Base-by-base conservation (phyloP, 192 early-diverging fungal species). In the Entomortierella lignicola region DNA sequence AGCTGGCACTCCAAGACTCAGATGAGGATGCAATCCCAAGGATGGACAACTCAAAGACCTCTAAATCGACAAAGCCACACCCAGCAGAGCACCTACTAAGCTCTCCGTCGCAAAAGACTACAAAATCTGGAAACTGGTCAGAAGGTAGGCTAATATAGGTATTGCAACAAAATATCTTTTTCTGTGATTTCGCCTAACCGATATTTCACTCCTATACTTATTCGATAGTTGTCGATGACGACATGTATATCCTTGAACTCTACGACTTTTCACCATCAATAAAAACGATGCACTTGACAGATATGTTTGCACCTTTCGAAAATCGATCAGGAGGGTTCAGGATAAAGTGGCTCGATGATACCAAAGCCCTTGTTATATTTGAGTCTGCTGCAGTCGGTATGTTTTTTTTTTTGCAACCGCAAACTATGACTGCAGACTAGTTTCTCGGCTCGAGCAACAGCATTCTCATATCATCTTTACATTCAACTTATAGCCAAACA, bases 271-370 rank as follows among this genome's bases (percentile, higher is more conserved):
- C 92, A 42, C 41, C 86, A 20, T 61, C 85, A 5, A 91, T 92
- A 69, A 91, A 90, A 61, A 91, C 92, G 10, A 82, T 88, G 53
- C 88, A 93, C 66, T 68, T 93, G 21, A 85, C 90, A 39, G 85
- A 87, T 18, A 91, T 93, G 51, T 92, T 92, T 77, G 64, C 84
- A 50, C 77, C 88, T 20, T 89, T 85, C 51, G 87, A 89, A 66
- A 80, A 84, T 47, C 77, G 84, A 53, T 82, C 88, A 50, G 90
- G 90, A 55, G 90, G 90, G 15, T 92, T 86, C 73, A 63, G 83
- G 50, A 90, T 94, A 60, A 92, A 94, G 61, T 94, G 92, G 92
- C 44, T 91, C 21, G 85, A 88, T 65, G 91, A 92, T 75, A 92
- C 91, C 26, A 81, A 84, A 54, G 90, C 90, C 21, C 71, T 91